Conservation (phyloP, 2,329 filamentous ascomycete genomes). For the Endoconidiophora polonica region DNA sequence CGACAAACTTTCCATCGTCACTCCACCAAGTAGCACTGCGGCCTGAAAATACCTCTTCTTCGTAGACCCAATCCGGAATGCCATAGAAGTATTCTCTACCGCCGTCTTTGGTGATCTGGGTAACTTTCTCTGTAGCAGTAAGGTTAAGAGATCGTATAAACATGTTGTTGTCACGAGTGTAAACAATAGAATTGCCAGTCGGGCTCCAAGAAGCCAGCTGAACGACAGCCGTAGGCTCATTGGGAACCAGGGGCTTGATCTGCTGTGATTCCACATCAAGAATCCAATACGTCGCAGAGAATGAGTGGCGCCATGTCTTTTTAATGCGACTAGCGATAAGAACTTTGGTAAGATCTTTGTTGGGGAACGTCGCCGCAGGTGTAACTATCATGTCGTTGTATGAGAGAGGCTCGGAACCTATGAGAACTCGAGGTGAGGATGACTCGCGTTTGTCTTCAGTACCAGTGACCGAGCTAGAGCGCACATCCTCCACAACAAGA, state of each 20-base stretch:
- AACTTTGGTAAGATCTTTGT: conserved; percentile 70
- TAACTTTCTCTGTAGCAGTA: conserved; percentile 33
- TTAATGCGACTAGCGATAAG: conserved; percentile 57
- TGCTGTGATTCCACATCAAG: conserved; percentile 72
- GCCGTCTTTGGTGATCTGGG: conserved; percentile 71
- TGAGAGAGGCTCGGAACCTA: conserved; percentile 49
- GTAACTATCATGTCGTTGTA: conserved; percentile 37
- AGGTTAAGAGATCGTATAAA: conserved; percentile 49
- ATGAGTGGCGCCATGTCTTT: conserved; percentile 82
- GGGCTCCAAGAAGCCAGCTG: conserved; percentile 88
- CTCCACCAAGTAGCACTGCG: conserved; percentile 94
- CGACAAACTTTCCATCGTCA: conserved; percentile 70
- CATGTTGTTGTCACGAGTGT: conserved; percentile 79
- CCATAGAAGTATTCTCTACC: conserved; percentile 85
- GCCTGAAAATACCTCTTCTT: conserved; percentile 47
- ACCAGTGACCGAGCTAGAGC: conserved; percentile 23
- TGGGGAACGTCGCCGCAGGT: conserved; percentile 55
- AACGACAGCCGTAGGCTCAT: conserved; percentile 44
- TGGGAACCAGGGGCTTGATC: conserved; percentile 60
- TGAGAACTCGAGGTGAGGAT: conserved; percentile 49
- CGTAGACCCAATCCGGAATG: conserved; percentile 94
- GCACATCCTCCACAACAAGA: conserved; percentile 75
- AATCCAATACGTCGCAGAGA: conserved; percentile 74
- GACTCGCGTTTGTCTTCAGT: conserved; percentile 14
- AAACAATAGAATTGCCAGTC: conserved; percentile 71